phyloP scores from a whole-genome alignment of 352 stramenopile genomes.

The Globisporangium nunn region DNA sequence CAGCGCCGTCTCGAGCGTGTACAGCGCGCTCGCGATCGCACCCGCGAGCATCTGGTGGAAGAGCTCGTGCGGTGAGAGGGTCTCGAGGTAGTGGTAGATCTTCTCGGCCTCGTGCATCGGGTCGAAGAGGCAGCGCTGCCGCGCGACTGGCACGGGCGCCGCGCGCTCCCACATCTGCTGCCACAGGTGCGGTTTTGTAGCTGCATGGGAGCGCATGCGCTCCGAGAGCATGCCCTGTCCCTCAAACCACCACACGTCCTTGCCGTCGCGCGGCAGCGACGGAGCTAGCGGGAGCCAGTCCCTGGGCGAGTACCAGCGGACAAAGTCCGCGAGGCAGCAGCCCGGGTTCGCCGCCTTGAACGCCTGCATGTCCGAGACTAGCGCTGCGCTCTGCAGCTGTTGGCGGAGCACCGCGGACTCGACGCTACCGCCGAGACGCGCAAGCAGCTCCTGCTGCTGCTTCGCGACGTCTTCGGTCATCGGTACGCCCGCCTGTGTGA shows the following conservation, averaged over 20 bases:
- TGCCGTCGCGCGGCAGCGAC: background rate
- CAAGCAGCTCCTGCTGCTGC: slow-evolving; percentile 70
- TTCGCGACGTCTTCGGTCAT: slow-evolving; percentile 77
- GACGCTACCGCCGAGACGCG: slow-evolving; percentile 48
- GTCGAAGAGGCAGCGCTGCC: slow-evolving; percentile 71
- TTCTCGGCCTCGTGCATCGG: slow-evolving; percentile 71
- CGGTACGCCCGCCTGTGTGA: slow-evolving; percentile 59
- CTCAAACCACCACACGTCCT: background rate
- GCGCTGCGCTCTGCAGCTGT: slow-evolving; percentile 60
- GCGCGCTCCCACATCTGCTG: slow-evolving; percentile 71
- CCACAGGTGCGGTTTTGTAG: slow-evolving; percentile 52
- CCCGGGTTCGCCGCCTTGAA: slow-evolving; percentile 79
- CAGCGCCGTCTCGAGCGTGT: slow-evolving; percentile 42
- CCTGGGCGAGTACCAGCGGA: slow-evolving; percentile 80
- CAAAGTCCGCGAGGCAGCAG: slow-evolving; percentile 66
- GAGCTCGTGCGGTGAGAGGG: slow-evolving; percentile 63
- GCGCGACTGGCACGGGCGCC: slow-evolving; percentile 33
- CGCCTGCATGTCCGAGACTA: slow-evolving; percentile 81
- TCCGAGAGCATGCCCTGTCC: slow-evolving; percentile 48
- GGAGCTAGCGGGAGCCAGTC: slow-evolving; percentile 59
- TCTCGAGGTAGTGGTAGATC: slow-evolving; percentile 80
- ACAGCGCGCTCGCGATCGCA: slow-evolving; percentile 49
- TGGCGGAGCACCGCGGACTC: slow-evolving; percentile 66
- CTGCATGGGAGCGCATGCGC: slow-evolving; percentile 45
- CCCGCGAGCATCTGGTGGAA: slow-evolving; percentile 76